A percentile compares a stretch with the other conserved stretches of the same genome.
Evolutionary conservation across 1,139 yeast genomes (phyloP).

Genomic region (Magnusiomyces clavatus): DNA sequence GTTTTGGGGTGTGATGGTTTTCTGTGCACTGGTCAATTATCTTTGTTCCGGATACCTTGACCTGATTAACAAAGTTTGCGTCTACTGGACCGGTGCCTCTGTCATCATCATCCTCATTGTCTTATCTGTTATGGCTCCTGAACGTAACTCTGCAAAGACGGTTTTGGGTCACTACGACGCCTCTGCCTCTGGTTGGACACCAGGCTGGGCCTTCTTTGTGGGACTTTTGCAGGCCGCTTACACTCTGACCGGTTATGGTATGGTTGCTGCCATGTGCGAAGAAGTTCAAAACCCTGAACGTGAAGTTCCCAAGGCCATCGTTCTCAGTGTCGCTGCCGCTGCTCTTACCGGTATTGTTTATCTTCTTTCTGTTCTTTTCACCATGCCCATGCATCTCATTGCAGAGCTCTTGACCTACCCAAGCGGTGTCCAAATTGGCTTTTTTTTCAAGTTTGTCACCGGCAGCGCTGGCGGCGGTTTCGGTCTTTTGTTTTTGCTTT

Average conservation of each 20-base stretch:
- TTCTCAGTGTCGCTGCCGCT: slow-evolving; percentile 57
- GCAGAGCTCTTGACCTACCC: slow-evolving; percentile 40
- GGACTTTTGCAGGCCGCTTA: slow-evolving; percentile 76
- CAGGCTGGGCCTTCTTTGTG: slow-evolving; percentile 29
- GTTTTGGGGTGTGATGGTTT: slow-evolving; percentile 18
- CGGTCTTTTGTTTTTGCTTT: slow-evolving; percentile 33
- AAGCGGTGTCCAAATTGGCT: slow-evolving; percentile 40
- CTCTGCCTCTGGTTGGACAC: slow-evolving; percentile 22
- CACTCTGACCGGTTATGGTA: slow-evolving; percentile 76
- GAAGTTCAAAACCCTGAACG: slow-evolving; percentile 71
- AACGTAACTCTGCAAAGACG: slow-evolving; percentile 17
- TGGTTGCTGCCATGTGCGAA: slow-evolving; percentile 73
- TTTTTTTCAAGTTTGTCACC: slow-evolving; percentile 56
- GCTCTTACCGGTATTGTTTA: slow-evolving; percentile 62
- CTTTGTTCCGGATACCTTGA: slow-evolving; percentile 16
- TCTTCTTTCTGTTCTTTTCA: slow-evolving; percentile 61
- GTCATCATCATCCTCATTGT: slow-evolving; percentile 20
- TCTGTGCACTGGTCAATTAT: slow-evolving; percentile 15
- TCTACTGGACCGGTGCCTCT: slow-evolving; percentile 19
- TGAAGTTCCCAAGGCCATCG: slow-evolving; percentile 67
- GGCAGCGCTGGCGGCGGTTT: slow-evolving; percentile 47
- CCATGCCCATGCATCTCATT: slow-evolving; percentile 63
- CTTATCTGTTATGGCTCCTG: slow-evolving; percentile 18
- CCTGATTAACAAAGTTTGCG: slow-evolving; percentile 19
- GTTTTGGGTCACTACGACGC: slow-evolving; percentile 22